A percentile compares a stretch with the other conserved stretches of the same genome.
Conservation (phyloP, 2,329 filamentous ascomycete genomes). For the Aspergillus phoenicis region DNA sequence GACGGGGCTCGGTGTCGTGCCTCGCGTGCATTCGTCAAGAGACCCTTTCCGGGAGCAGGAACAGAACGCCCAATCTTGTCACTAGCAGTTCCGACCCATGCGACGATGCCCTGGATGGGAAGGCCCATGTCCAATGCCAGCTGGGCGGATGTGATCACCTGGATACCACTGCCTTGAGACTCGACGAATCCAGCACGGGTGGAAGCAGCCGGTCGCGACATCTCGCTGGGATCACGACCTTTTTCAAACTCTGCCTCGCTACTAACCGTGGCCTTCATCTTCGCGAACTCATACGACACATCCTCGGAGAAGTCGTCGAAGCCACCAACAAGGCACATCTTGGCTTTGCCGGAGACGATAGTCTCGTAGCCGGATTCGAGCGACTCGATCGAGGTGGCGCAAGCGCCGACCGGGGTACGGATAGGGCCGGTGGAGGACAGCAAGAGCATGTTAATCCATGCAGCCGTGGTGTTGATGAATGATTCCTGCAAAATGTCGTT, state of each 20-base stretch:
- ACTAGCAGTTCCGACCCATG: conserved; percentile 54
- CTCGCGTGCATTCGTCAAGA: conserved; percentile 76
- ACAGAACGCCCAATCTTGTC: conserved; percentile 98
- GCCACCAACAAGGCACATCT: conserved; percentile 90
- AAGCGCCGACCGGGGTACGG: conserved; percentile 94
- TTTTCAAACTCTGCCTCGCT: conserved; percentile 90
- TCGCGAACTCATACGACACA: conserved; percentile 95
- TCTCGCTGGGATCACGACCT: conserved; percentile 87
- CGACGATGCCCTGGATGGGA: conserved; percentile 16
- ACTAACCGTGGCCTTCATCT: conserved; percentile 98
- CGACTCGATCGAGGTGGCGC: conserved; percentile 91
- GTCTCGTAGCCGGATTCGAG: conserved; percentile 95
- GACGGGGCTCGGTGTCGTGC: neutral
- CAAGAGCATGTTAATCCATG: conserved; percentile 98
- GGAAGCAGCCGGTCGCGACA: conserved; percentile 93
- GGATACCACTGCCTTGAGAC: conserved; percentile 84
- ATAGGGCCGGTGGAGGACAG: conserved; percentile 93
- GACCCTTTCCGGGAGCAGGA: conserved; percentile 89
- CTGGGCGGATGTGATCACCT: conserved; percentile 14
- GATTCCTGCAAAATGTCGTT: conserved; percentile 97
- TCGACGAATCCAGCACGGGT: conserved; percentile 98
- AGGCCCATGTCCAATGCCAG: conserved; percentile 17
- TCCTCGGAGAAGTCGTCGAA: conserved; percentile 98
- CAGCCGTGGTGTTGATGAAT: conserved; percentile 98
- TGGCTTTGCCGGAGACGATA: conserved; percentile 93